Conservation (phyloP, 1,139 yeast species). For the Wickerhamomyces sp. region DNA sequence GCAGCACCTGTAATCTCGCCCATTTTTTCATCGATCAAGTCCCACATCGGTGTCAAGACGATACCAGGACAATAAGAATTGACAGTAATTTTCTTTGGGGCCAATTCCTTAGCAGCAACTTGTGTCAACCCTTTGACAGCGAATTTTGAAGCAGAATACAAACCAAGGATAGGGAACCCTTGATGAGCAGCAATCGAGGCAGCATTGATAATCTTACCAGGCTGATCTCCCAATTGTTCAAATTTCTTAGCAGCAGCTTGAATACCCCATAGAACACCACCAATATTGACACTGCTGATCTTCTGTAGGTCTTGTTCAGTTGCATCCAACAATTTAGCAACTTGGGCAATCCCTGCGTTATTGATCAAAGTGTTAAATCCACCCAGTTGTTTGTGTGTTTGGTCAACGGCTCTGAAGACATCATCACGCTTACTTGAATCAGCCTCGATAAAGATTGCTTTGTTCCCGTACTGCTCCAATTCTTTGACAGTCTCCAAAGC, state of each 20-base stretch:
- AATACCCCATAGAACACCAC: slow-evolving; percentile 28
- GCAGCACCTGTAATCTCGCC: slow-evolving; percentile 19
- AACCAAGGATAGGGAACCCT: slow-evolving; percentile 19
- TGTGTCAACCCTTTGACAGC: slow-evolving; percentile 30
- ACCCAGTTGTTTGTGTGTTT: slow-evolving; percentile 24
- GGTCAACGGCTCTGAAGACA: slow-evolving; percentile 24
- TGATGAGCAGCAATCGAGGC: slow-evolving; percentile 25
- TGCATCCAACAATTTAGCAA: slow-evolving; percentile 21
- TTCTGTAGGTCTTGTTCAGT: slow-evolving; percentile 21
- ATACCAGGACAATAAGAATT: slow-evolving; percentile 28
- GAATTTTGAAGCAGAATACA: slow-evolving; percentile 27
- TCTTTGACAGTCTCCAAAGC: slow-evolving; percentile 19
- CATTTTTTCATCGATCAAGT: slow-evolving; percentile 22
- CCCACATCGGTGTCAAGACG: slow-evolving; percentile 29
- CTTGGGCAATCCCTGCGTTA: slow-evolving; percentile 29
- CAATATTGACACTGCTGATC: slow-evolving; percentile 24
- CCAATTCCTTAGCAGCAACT: slow-evolving; percentile 27
- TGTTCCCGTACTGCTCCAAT: slow-evolving; percentile 16
- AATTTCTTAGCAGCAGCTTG: slow-evolving; percentile 30
- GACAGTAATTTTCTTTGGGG: slow-evolving; percentile 24
- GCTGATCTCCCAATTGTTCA: slow-evolving; percentile 17
- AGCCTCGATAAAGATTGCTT: slow-evolving; percentile 19
- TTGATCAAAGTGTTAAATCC: slow-evolving; percentile 28
- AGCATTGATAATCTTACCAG: slow-evolving; percentile 30
- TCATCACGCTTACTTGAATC: slow-evolving; percentile 24